Percentiles rank a stretch among this genome's conserved stretches.
Evolutionary conservation across 768 basidiomycete genomes (phyloP).

Genomic region (Punctularia strigosozonata): DNA sequence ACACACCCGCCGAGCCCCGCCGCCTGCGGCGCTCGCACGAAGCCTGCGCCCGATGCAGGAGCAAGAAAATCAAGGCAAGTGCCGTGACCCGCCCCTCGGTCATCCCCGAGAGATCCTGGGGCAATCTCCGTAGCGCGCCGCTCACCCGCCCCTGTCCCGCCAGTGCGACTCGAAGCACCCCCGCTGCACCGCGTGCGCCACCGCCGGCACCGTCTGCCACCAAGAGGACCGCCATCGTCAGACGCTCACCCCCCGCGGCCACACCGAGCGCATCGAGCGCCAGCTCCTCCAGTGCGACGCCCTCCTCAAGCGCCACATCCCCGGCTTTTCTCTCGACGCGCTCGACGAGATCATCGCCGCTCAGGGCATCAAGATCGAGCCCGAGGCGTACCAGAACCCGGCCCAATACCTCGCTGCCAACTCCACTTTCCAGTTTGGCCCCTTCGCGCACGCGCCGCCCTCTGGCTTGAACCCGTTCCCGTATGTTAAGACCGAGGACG

Average conservation of each 20-base stretch:
- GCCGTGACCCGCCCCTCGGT: no score
- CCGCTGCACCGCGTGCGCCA: conserved; percentile 74
- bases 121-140: conserved; percentile 4
- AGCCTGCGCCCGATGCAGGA: conserved; percentile 87
- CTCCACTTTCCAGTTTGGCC: conserved; percentile 18
- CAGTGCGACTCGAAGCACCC: conserved; percentile 91
- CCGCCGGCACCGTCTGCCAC: conserved; percentile 68
- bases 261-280: conserved; percentile 73
- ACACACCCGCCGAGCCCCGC: conserved; percentile 57
- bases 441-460: no score
- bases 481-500: no score
- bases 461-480: no score
- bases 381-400: conserved; percentile 4
- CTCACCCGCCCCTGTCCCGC: conserved; percentile 12
- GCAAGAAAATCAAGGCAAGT: conserved; percentile 90
- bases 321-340: conserved; percentile 52
- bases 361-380: conserved; percentile 49
- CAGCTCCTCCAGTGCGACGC: conserved; percentile 71
- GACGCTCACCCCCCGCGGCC: conserved; percentile 75
- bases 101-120: conserved; percentile 6
- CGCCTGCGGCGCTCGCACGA: conserved; percentile 82
- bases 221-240: conserved; percentile 85
- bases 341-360: conserved; percentile 54
- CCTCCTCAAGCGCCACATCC: conserved; percentile 62
- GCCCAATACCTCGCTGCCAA: conserved; percentile 9